Evolutionary conservation across 164 flowering plant species (phyloP).

Genomic region (Vitis cinerea): DNA sequence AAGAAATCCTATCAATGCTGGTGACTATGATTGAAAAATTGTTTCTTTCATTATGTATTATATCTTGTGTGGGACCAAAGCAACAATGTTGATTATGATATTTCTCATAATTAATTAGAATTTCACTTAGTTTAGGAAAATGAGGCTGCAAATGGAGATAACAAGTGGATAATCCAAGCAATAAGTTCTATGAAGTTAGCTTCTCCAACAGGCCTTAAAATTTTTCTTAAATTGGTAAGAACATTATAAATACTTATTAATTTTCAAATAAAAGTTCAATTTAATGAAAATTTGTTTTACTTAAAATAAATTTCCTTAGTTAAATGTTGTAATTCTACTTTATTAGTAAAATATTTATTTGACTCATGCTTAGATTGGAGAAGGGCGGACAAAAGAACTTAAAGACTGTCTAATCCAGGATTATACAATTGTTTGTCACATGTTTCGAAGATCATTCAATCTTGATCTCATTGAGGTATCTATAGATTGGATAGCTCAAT

Average conservation of each 20-base stretch:
- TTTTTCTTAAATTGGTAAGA: neutral
- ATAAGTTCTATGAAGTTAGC: slow-evolving; percentile 8
- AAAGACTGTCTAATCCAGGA: slow-evolving; percentile 6
- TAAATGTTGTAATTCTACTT: too few species aligned
- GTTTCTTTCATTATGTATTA: too few species aligned
- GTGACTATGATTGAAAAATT: slow-evolving; percentile 1
- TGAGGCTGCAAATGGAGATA: slow-evolving; percentile 1
- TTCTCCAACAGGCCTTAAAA: slow-evolving; percentile 9
- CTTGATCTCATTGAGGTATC: slow-evolving; percentile 1
- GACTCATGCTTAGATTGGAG: slow-evolving; percentile 4
- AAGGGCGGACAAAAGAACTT: neutral
- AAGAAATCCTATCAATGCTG: slow-evolving; percentile 20
- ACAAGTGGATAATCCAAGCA: neutral
- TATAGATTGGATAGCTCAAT: too few species aligned
- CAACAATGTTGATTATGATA: too few species aligned
- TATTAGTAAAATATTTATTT: too few species aligned
- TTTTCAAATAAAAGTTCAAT: too few species aligned
- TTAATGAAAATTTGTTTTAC: too few species aligned
- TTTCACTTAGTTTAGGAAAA: neutral
- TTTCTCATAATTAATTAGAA: neutral
- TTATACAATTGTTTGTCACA: neutral
- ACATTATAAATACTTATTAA: neutral
- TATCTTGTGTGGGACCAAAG: too few species aligned
- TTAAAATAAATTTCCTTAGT: too few species aligned
- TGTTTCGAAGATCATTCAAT: neutral